A percentile compares a stretch with the other conserved stretches of the same genome.
Evolutionary conservation across 768 basidiomycete genomes (phyloP).

Genomic region (Candolleomyces aberdarensis): DNA sequence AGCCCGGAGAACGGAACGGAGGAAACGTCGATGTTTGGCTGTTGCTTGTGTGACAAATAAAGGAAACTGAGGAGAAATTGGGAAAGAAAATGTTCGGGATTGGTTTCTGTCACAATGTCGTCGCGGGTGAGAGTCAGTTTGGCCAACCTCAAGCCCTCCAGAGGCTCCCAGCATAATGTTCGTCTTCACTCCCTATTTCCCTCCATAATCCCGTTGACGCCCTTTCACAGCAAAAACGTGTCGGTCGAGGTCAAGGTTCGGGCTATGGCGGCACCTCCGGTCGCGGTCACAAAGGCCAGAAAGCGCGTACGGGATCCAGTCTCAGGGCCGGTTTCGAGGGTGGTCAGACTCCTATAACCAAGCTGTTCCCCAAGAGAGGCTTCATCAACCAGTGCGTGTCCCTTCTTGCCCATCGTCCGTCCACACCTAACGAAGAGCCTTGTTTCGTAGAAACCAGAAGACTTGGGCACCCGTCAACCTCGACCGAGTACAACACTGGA

Average conservation of each 20-base stretch:
- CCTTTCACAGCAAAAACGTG: constrained; percentile 76
- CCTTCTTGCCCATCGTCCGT: not conserved
- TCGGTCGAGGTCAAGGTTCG: constrained; percentile 91
- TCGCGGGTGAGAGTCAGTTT: constrained; percentile 50
- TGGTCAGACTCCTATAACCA: constrained; percentile 92
- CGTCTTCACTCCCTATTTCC: constrained; percentile 3
- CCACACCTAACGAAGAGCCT: not conserved
- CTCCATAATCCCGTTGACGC: constrained; percentile 1
- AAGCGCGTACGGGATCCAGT: constrained; percentile 85
- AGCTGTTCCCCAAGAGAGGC: constrained; percentile 89
- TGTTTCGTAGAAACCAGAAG: constrained; percentile 57
- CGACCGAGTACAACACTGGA: constrained; percentile 87
- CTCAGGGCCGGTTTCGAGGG: constrained; percentile 89
- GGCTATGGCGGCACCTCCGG: constrained; percentile 91
- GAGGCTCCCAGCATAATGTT: constrained; percentile 67
- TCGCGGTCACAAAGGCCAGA: constrained; percentile 94
- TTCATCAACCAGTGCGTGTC: constrained; percentile 86
- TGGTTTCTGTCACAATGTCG: constrained; percentile 24
- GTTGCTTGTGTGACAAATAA: constrained; percentile 10
- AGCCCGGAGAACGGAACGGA: not conserved
- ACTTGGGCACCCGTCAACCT: constrained; percentile 83
- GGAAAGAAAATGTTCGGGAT: not conserved
- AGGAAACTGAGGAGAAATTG: constrained; percentile 1
- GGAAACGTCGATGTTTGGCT: constrained; percentile 6
- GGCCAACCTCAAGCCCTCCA: constrained; percentile 72